Evolutionary conservation across 129 eudicot species (phyloP), one percentile per base, ranked within the genome.

Genomic region (Pittosporum tobira): DNA sequence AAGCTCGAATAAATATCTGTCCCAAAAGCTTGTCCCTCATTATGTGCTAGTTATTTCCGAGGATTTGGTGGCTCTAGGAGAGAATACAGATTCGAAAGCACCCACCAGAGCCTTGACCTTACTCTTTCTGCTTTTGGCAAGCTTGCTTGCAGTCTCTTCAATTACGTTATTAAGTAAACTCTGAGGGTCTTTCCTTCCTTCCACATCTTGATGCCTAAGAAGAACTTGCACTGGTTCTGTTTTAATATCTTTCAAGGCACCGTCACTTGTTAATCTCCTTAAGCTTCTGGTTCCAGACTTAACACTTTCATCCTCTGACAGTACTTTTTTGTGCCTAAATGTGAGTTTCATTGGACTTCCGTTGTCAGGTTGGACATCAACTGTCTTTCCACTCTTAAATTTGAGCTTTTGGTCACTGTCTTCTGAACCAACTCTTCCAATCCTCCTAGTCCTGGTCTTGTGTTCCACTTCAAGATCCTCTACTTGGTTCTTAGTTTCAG

Each of bases 61-160:
- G 40, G 45, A 22, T 64, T 62, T 55, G 46, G 54, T 66, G 67
- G 63, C 77, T 25, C 23, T 73, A 43, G 61, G 67, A 31, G 61
- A 69, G 57, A 68, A 69, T 40, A 81, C 61, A 15, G 70, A 64
- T 63, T 89, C 97, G 67, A 89, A 89, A 51, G 88, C 95, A 59
- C 81, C 88, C 63, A 89, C 95, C 75, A 89, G 57, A 59, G 93
- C 97, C 73, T 79, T 77, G 56, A 89, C 93, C 71, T 82, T 89
- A 75, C 86, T 79, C 63, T 70, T 84, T 66, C 81, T 74, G 14
- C 68, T 62, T 60, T 63, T 60, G 27, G 77, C 88, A 66, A 84
- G 83, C 75, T 77, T 74, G 63, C 73, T 74, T 29, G 85, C 88
- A 25, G 94, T 77, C 69, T 84, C 94, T 67, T 88, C 83, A 28